phyloP scores from a whole-genome alignment of 2,329 filamentous ascomycete species.

The Xylariaceae sp. region DNA sequence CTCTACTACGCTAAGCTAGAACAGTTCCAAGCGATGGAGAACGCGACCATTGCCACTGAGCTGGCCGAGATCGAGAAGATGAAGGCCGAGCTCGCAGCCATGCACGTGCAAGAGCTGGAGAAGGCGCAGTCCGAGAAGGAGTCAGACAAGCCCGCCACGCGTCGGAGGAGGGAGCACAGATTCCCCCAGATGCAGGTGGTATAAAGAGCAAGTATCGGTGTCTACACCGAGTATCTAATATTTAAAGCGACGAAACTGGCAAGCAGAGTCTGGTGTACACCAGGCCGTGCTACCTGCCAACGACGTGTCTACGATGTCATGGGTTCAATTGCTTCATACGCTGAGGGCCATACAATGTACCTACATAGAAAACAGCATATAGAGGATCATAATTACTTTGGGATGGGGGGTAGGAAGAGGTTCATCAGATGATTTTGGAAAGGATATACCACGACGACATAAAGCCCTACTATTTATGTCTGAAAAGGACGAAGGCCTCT shows the following conservation, averaged over 20 bases:
- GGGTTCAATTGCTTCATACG: slow-evolving; percentile 15
- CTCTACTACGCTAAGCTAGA: slow-evolving; percentile 23
- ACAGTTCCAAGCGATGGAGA: slow-evolving; percentile 27
- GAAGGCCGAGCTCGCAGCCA: slow-evolving; percentile 26
- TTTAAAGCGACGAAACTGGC: slow-evolving; percentile 8
- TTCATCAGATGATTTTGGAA: slow-evolving; percentile 10
- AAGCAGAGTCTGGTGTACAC: slow-evolving; percentile 10
- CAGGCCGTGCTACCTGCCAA: slow-evolving; percentile 7
- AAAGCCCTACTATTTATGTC: slow-evolving; percentile 1
- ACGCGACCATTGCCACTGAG: slow-evolving; percentile 23
- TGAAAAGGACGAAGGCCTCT: not conserved
- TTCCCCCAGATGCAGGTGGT: slow-evolving; percentile 21
- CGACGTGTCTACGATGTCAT: slow-evolving; percentile 19
- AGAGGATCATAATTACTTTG: slow-evolving; percentile 16
- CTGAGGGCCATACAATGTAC: slow-evolving; percentile 9
- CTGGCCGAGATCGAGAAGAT: slow-evolving; percentile 28
- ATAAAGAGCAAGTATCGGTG: slow-evolving; percentile 3
- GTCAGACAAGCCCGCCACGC: slow-evolving; percentile 10
- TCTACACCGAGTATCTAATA: slow-evolving; percentile 7
- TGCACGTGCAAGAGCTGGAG: slow-evolving; percentile 15
- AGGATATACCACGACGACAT: slow-evolving; percentile 17
- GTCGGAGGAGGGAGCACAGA: slow-evolving; percentile 14
- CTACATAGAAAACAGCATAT: slow-evolving; percentile 14
- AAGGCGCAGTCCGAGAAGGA: slow-evolving; percentile 16
- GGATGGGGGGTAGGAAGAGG: slow-evolving; percentile 4